Percentiles rank a stretch among this genome's conserved stretches.
Conservation (phyloP, 768 basidiomycete genomes). For the Lactarius akahatsu region DNA sequence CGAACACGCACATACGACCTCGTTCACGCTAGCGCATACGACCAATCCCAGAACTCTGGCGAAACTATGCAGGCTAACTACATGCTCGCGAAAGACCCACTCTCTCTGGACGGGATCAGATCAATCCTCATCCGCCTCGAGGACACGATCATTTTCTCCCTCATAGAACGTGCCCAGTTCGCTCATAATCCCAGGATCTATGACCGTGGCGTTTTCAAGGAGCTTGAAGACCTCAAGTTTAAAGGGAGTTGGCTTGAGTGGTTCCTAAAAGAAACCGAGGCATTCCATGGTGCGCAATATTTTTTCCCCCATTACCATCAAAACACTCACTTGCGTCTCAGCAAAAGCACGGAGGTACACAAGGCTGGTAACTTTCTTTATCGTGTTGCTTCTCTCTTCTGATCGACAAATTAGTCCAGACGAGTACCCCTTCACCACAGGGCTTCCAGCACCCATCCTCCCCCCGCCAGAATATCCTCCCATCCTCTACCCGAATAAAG, state of each 20-base stretch:
- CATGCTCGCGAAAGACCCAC: slow-evolving; percentile 66
- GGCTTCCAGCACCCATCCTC: slow-evolving; percentile 82
- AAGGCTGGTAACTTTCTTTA: slow-evolving; percentile 50
- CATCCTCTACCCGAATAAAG: slow-evolving; percentile 72
- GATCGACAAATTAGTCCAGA: slow-evolving; percentile 66
- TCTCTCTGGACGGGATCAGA: slow-evolving; percentile 86
- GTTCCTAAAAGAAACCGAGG: slow-evolving; percentile 95
- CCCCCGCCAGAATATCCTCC: slow-evolving; percentile 68
- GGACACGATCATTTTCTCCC: slow-evolving; percentile 97
- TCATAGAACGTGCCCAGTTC: slow-evolving; percentile 97
- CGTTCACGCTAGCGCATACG: background rate
- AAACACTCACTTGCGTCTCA: slow-evolving; percentile 36
- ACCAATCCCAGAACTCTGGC: background rate
- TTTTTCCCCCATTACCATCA: background rate
- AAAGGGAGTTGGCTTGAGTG: slow-evolving; percentile 93
- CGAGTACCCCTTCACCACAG: slow-evolving; percentile 90
- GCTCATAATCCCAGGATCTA: slow-evolving; percentile 92
- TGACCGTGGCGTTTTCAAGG: slow-evolving; percentile 71
- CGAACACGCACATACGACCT: background rate
- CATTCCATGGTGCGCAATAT: slow-evolving; percentile 78
- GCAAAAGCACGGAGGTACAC: slow-evolving; percentile 95
- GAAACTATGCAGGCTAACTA: slow-evolving; percentile 52
- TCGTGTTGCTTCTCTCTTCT: background rate
- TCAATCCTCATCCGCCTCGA: slow-evolving; percentile 86
- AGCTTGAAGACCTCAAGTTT: slow-evolving; percentile 72